Evolutionary conservation across 305 asterid genomes (phyloP), one percentile per base, ranked within the genome.

Genomic region (Rubia tinctorum): DNA sequence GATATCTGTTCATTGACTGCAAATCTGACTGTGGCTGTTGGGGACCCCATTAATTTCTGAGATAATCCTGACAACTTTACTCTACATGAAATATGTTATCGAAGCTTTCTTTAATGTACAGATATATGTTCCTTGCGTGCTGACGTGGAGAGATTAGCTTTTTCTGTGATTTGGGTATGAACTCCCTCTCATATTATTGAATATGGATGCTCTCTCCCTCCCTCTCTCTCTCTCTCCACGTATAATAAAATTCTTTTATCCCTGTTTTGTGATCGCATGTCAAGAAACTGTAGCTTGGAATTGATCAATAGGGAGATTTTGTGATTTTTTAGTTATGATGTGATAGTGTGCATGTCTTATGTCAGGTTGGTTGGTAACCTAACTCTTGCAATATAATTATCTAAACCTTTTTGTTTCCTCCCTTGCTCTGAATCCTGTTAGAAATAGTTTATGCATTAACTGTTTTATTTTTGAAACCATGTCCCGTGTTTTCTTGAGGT

Each of bases 91-190:
- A 23, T 22, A n/a, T 23, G n/a, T 25, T 5, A 42, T 62, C 2
- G n/a, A 43, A 71, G 9, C 30, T 61, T 53, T 18, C 66, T 61
- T 27, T 77, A 47, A 44, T 83, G 73, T 84, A 82, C 91, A 95
- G 99, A 95, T 91, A 85, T 95, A 67, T 95, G 98, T 84, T 95
- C 99, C 15, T 82, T 95, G 79, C 96, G 98, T 22, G 82, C 97
- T 67, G 97, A 95, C 83, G 96, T 91, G 75, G 98, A 95, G 87
- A 92, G 99, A 84, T 87, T 95, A 43, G 91, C 98, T 66, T 95
- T 95, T 78, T 95, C 98, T 79, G 97, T 95, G 74, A 91, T 95
- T 76, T 95, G 99, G 99, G 99, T 95, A 88, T 67, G 69, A 61
- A 71, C 37, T 80, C 56, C 47, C 47, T 75, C 78, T 23, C 53